Conservation (phyloP, 2,329 filamentous ascomycete genomes). For the Fusarium continuum region DNA sequence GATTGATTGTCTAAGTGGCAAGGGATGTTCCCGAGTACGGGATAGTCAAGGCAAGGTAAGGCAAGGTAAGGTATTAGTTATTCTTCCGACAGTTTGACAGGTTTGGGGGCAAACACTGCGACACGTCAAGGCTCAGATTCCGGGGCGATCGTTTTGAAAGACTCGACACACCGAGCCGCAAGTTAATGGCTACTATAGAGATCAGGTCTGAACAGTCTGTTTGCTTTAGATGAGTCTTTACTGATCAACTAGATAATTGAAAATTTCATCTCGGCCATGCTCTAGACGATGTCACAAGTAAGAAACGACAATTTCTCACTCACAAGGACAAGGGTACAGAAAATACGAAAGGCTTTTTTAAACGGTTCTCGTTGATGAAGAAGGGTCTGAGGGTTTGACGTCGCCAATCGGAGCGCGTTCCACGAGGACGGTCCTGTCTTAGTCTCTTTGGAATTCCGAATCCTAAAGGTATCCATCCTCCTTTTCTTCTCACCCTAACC, state of each 20-base stretch:
- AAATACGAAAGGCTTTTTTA: constrained; percentile 26
- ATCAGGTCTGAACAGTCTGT: neutral
- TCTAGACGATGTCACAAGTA: constrained; percentile 7
- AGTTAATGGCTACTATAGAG: constrained; percentile 9
- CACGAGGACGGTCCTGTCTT: constrained; percentile 40
- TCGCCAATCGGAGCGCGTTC: constrained; percentile 42
- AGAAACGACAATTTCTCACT: constrained; percentile 12
- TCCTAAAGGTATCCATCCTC: constrained; percentile 17
- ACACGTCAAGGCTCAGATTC: constrained; percentile 23
- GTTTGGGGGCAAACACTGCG: constrained; percentile 20
- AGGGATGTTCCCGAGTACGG: constrained; percentile 28
- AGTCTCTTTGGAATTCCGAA: constrained; percentile 27
- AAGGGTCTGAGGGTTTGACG: constrained; percentile 26
- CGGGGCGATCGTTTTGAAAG: constrained; percentile 7
- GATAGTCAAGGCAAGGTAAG: neutral
- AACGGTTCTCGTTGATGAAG: constrained; percentile 23
- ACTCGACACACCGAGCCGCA: constrained; percentile 14
- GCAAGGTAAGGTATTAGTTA: neutral
- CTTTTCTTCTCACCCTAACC: constrained; percentile 19
- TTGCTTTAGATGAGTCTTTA: neutral
- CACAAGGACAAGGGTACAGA: constrained; percentile 24
- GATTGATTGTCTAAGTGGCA: constrained; percentile 26
- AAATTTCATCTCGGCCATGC: neutral
- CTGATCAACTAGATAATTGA: neutral
- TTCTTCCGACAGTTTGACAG: constrained; percentile 34